These are phyloP conservation scores for Jacaranda mimosifolia DNA, from an alignment of 257 asterid genomes.

Conservation along the genomic window DNA sequence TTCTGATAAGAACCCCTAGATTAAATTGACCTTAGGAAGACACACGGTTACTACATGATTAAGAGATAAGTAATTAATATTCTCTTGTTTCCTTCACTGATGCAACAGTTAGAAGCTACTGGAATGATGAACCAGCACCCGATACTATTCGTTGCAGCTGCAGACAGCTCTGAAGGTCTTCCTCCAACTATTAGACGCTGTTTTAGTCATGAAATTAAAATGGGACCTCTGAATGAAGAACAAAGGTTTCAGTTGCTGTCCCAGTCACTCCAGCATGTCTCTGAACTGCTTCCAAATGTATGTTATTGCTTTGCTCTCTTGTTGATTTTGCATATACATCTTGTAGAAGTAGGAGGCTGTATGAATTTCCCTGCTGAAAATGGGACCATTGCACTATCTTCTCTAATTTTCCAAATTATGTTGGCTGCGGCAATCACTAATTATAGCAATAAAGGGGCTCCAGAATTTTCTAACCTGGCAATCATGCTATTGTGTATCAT, in stretches of 20 bases:
- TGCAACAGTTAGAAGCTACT: constrained; percentile 54
- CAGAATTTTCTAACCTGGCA: background rate
- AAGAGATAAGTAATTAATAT: constrained; percentile 28
- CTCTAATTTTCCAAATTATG: constrained; percentile 3
- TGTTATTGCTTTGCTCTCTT: constrained; percentile 39
- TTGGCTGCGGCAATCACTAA: constrained; percentile 5
- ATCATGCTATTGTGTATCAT: constrained; percentile 1
- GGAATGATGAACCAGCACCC: constrained; percentile 66
- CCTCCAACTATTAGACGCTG: constrained; percentile 90
- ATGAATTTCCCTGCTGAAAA: background rate
- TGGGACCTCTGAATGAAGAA: constrained; percentile 82
- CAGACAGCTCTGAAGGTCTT: constrained; percentile 87
- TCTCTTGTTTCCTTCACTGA: constrained; percentile 32
- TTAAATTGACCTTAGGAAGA: constrained; percentile 22
- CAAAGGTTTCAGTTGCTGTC: constrained; percentile 82
- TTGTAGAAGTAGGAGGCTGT: constrained; percentile 7
- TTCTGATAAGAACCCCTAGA: constrained; percentile 5
- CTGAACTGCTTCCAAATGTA: constrained; percentile 73
- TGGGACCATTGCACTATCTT: constrained; percentile 1
- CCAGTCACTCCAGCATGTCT: constrained; percentile 63
- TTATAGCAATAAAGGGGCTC: constrained; percentile 14
- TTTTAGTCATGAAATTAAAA: constrained; percentile 90
- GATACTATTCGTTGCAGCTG: constrained; percentile 84
- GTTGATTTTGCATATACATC: constrained; percentile 30
- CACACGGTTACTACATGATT: constrained; percentile 21